Evolutionary conservation across 2,329 filamentous ascomycete genomes (phyloP), one percentile per base, ranked within the genome.

Genomic region (Fusarium musae): DNA sequence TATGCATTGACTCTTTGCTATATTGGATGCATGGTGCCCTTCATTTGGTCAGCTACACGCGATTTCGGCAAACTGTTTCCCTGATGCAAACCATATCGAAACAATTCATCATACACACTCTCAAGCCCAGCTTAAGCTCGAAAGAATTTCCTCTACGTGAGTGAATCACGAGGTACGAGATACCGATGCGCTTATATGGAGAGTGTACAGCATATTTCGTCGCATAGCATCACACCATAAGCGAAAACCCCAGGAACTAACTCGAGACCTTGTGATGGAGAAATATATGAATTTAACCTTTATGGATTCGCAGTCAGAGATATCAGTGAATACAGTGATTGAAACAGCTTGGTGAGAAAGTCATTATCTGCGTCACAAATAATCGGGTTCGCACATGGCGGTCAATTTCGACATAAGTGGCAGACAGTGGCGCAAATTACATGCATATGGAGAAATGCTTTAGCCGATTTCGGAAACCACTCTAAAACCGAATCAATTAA

Each of bases 361-460:
- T 26, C 16, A 8, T 17, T 17, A 23, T 39, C 37, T 59, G 56
- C 19, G 19, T n/a, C 37, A 58, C 23, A 36, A 32, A 36, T 34
- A 50, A 43, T 36, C 40, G 15, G 15, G 17, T 6, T 57, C 28
- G 26, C 15, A 30, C 17, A 37, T 26, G 17, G 26, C 19, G 40
- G 52, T 68, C 40, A 23, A 36, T 36, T 19, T 36, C 23, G 30
- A 32, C 15, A 21, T 50, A 32, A 49, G 56, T 37, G 30, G 52
- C 34, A 60, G 63, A 21, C 43, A 52, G 57, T 52, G 64, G 59
- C 65, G 52, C 30, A 53, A 59, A 70, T 70, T 69, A 47, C 59
- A 43, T 69, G 59, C 66, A 69, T 59, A n/a, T 32, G 26, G 37
- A 42, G 46, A 67, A 67, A 36, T 47, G 52, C 40, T 28, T 46